Base-by-base conservation (phyloP, 345 rosid species). In the Geranium brycei region DNA sequence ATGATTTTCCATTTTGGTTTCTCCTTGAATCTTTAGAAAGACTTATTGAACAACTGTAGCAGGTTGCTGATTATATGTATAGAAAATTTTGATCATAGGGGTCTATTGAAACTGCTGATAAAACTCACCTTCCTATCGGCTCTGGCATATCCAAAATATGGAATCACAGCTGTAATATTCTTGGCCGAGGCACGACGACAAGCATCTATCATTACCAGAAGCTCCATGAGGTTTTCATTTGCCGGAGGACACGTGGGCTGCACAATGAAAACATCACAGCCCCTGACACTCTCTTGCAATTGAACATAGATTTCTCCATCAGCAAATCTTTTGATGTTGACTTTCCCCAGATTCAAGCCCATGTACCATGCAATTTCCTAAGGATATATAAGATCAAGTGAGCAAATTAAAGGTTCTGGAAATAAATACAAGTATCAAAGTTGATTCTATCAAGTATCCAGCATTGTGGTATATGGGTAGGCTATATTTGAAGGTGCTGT, bases 221-320 rank as follows among this genome's bases (percentile, higher is more conserved):
- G 87, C 75, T 92, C 98, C 98, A 92, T 92, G 63, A 92, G 95
- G 70, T 92, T 92, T 75, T 92, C 98, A 76, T 92, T 92, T 2
- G 97, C 97, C 69, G 98, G 97, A 66, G 97, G 98, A 7, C 97
- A 92, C 0, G 98, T 87, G 60, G 98, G 98, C 69, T 92, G 98
- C 38, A 92, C 90, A 18, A 92, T 95, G 73, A 64, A 92, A 59
- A 92, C 98, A 70, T 89, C 97, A n/a, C 97, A 92, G 57, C 97
- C 97, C 62, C 98, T 83, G 15, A 92, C 98, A 75, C 98, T 92
- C 73, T 92, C 98, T 82, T 92, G 91, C 60, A 87, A 78, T 73
- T 92, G 98, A 72, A 92, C 97, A 73, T 92, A 87, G 31, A 92
- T 89, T 78, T 92, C 98, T 7, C 97, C 98, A 73, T 92, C 98